phyloP scores from a whole-genome alignment of 768 basidiomycete genomes.

The Harrya chromipes region DNA sequence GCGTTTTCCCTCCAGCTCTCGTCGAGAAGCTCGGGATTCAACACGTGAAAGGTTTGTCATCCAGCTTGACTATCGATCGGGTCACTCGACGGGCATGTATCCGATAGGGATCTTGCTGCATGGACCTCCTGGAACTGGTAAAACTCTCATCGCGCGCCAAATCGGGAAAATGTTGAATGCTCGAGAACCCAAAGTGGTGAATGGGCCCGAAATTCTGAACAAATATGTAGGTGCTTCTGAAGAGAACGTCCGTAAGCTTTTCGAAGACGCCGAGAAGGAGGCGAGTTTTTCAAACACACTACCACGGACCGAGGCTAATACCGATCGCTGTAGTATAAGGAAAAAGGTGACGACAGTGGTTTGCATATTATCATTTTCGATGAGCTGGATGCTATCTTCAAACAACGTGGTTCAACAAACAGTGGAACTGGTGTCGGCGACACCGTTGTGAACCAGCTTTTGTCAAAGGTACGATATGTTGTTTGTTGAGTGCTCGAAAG shows the following conservation, averaged over 20 bases:
- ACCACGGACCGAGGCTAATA: background rate
- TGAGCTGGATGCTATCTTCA: conserved; percentile 97
- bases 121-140: conserved; percentile 97
- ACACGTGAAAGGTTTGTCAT: conserved; percentile 84
- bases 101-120: conserved; percentile 82
- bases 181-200: conserved; percentile 95
- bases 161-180: conserved; percentile 99
- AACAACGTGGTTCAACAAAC: conserved; percentile 92
- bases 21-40: conserved; percentile 98
- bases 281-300: conserved; percentile 33
- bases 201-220: conserved; percentile 96
- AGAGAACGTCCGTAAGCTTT: conserved; percentile 96
- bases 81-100: background rate
- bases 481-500: background rate
- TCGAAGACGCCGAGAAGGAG: conserved; percentile 98
- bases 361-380: conserved; percentile 99
- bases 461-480: conserved; percentile 73
- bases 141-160: conserved; percentile 96
- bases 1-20: conserved; percentile 95
- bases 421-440: conserved; percentile 97
- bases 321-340: conserved; percentile 70
- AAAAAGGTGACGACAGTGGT: conserved; percentile 94
- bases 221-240: conserved; percentile 97
- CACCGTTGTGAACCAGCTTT: conserved; percentile 95
- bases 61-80: background rate